phyloP scores from a whole-genome alignment of 371 early-diverging fungal species.

The Gilbertella persicaria region DNA sequence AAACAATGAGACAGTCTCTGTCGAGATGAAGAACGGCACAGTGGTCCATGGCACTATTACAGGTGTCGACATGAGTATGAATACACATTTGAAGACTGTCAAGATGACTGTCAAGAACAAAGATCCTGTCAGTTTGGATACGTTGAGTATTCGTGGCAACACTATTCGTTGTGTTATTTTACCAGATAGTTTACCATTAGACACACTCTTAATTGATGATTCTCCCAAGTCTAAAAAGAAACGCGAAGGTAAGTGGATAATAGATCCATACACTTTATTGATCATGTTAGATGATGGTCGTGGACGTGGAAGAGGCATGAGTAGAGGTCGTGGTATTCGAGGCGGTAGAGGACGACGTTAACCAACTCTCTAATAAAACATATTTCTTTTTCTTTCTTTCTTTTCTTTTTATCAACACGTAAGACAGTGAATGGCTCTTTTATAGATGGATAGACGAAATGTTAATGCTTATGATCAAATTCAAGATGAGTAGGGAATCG shows the following conservation, averaged over 20 bases:
- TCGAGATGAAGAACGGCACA: conserved; percentile 96
- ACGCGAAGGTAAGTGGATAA: conserved; percentile 37
- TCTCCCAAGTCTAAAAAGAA: conserved; percentile 89
- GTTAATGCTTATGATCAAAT: too few relatives aligned
- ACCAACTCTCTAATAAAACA: too few relatives aligned
- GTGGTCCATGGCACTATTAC: conserved; percentile 94
- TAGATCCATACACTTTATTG: neutral
- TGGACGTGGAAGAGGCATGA: conserved; percentile 59
- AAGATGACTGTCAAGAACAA: conserved; percentile 96
- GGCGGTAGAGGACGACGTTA: conserved; percentile 45
- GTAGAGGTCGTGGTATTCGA: conserved; percentile 52
- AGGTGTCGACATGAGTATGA: conserved; percentile 98
- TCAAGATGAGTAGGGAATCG: conserved; percentile 38
- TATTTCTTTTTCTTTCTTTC: too few relatives aligned
- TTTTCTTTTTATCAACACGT: too few relatives aligned
- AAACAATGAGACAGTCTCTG: conserved; percentile 92
- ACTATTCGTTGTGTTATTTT: conserved; percentile 94
- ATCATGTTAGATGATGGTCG: conserved; percentile 37
- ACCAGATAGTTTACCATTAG: conserved; percentile 94
- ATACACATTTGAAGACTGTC: conserved; percentile 96
- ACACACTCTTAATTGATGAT: conserved; percentile 95
- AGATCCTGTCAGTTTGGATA: conserved; percentile 89
- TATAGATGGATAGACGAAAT: too few relatives aligned
- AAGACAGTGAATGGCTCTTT: too few relatives aligned
- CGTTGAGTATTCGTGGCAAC: conserved; percentile 92